These are phyloP conservation scores for Cyclostephanos tholiformis DNA, from an alignment of 108 stramenopile species.

Conservation along the genomic window DNA sequence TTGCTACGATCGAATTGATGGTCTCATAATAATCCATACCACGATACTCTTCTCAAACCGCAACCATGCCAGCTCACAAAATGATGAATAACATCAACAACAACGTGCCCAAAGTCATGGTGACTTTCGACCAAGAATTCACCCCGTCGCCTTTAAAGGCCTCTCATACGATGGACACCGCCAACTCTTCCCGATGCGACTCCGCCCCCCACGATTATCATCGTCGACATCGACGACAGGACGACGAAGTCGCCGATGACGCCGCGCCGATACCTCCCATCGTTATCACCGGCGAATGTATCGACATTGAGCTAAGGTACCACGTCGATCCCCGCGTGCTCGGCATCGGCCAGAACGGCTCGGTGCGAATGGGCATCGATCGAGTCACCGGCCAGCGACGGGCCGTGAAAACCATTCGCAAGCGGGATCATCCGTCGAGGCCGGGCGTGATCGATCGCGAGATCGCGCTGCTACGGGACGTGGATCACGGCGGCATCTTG, in stretches of 20 bases:
- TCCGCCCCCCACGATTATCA: neutral
- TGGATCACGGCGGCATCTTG: slow-evolving; percentile 68
- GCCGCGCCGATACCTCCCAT: neutral
- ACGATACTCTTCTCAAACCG: neutral
- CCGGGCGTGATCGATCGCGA: slow-evolving; percentile 25
- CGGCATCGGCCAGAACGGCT: slow-evolving; percentile 8
- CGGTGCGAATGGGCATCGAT: neutral
- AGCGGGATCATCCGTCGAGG: neutral
- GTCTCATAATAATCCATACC: neutral
- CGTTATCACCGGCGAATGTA: slow-evolving; percentile 6
- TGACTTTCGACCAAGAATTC: neutral
- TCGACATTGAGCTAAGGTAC: slow-evolving; percentile 20
- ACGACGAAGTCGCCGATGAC: too few species aligned
- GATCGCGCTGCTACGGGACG: slow-evolving; percentile 59
- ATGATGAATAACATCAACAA: neutral
- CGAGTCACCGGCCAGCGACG: neutral
- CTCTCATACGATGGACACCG: neutral
- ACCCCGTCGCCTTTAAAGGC: neutral
- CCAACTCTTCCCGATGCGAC: neutral
- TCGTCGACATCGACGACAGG: too few species aligned
- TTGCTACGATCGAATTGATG: too few species aligned
- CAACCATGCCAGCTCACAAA: neutral
- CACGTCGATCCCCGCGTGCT: slow-evolving; percentile 16
- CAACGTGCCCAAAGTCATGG: neutral
- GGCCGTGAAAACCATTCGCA: slow-evolving; percentile 24